Percentiles rank a stretch among this genome's conserved stretches.
These are phyloP conservation scores for Talaromyces piceae DNA, from an alignment of 2,329 filamentous ascomycete species.

Conservation along the genomic window DNA sequence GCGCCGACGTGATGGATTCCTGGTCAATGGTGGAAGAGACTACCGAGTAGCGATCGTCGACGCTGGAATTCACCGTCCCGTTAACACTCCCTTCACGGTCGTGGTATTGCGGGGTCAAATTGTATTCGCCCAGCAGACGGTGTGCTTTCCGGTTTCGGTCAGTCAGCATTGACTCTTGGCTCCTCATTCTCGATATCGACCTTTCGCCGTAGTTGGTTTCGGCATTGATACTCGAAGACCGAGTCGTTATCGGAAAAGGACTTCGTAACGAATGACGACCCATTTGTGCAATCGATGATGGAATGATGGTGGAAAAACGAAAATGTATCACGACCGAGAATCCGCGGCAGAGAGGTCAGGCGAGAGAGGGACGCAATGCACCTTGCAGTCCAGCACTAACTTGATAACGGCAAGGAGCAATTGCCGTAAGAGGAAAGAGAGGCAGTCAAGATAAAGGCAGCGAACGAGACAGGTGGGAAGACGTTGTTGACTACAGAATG, in stretches of 20 bases:
- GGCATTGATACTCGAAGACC: slow-evolving; percentile 13
- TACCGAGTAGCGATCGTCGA: not conserved
- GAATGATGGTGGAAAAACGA: too few species aligned
- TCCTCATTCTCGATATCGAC: not conserved
- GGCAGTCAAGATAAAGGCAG: too few species aligned
- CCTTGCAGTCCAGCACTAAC: not conserved
- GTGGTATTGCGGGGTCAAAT: not conserved
- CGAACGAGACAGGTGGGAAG: not conserved
- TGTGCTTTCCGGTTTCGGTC: not conserved
- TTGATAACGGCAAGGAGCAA: not conserved
- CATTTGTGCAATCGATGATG: slow-evolving; percentile 1
- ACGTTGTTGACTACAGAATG: not conserved
- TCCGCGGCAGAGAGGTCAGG: not conserved
- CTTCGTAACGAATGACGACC: slow-evolving; percentile 9
- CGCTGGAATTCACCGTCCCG: not conserved
- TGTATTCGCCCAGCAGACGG: not conserved
- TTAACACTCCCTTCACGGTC: not conserved
- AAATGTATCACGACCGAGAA: not conserved
- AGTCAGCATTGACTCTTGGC: not conserved
- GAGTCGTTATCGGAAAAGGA: slow-evolving; percentile 9
- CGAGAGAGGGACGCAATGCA: not conserved
- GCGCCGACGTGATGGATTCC: slow-evolving; percentile 1
- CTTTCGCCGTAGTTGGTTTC: slow-evolving; percentile 6
- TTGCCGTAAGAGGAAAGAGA: not conserved
- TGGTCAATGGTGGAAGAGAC: not conserved